Conservation (phyloP, 2,329 filamentous ascomycete genomes). For the Cadophora luteo-olivacea region DNA sequence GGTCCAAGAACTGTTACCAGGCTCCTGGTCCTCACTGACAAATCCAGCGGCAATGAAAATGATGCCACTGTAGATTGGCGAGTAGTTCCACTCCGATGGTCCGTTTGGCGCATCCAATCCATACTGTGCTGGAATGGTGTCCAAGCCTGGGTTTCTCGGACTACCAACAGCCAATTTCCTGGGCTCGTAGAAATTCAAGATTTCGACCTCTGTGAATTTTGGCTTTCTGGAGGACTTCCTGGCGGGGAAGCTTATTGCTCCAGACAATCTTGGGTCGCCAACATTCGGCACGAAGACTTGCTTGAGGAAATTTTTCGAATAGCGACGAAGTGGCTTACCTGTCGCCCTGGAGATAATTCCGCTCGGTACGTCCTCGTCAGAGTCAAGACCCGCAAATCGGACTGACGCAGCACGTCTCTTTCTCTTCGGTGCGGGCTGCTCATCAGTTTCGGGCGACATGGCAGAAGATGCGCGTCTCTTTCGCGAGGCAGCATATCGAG, state of each 20-base stretch:
- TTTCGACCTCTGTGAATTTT: conserved; percentile 32
- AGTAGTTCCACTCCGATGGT: not conserved
- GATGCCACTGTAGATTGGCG: not conserved
- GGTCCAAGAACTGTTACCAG: conserved; percentile 31
- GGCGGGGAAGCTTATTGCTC: not conserved
- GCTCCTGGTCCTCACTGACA: conserved; percentile 21
- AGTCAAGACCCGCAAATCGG: not conserved
- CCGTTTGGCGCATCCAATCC: conserved; percentile 21
- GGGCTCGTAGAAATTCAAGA: conserved; percentile 34
- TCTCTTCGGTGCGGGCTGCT: not conserved
- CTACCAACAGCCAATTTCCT: conserved; percentile 30
- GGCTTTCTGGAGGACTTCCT: not conserved
- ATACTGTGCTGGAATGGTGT: conserved; percentile 35
- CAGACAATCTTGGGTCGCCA: not conserved
- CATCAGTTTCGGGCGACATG: not conserved
- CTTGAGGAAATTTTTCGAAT: conserved; percentile 12
- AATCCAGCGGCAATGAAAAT: conserved; percentile 15
- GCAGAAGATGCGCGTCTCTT: conserved; percentile 10
- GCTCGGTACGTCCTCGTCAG: not conserved
- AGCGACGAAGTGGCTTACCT: conserved; percentile 17
- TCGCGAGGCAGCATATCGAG: not conserved
- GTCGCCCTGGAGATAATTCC: conserved; percentile 21
- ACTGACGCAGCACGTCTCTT: conserved; percentile 1
- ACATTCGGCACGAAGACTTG: conserved; percentile 8
- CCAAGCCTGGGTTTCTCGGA: conserved; percentile 39